phyloP scores from a whole-genome alignment of 441 rosid genomes.

The Populus hybrid region DNA sequence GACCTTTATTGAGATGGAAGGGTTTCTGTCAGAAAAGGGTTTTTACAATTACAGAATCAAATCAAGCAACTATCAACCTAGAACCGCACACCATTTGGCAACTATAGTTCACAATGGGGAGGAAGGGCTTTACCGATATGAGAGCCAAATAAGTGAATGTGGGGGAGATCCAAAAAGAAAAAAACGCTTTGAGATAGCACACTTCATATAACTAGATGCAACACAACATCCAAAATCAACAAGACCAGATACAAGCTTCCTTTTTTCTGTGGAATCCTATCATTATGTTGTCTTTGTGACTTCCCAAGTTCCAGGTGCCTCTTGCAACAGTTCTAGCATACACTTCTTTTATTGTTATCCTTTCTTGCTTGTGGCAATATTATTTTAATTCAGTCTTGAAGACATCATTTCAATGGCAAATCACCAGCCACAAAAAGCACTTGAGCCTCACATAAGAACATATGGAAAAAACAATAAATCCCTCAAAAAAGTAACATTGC shows the following conservation, averaged over 20 bases:
- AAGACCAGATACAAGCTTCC: not conserved
- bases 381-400: not conserved
- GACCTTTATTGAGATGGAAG: not conserved
- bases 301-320: not conserved
- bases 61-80: not conserved
- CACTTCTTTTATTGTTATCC: not conserved
- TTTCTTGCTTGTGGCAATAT: not conserved
- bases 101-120: not conserved
- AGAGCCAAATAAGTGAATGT: conserved; percentile 1
- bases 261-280: not conserved
- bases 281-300: not conserved
- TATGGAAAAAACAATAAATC: conserved; percentile 7
- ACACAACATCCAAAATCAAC: not conserved
- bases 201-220: not conserved
- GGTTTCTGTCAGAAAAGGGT: not conserved
- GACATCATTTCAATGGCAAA: conserved; percentile 7
- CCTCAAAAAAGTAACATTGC: conserved; percentile 17
- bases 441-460: not conserved
- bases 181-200: conserved; percentile 2
- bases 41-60: not conserved
- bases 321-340: not conserved
- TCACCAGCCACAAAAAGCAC: conserved; percentile 9
- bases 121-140: not conserved
- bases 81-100: not conserved
- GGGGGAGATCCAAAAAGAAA: conserved; percentile 1